Base-by-base conservation (phyloP, 306 rosid genomes). In the Dalbergia cultrata region DNA sequence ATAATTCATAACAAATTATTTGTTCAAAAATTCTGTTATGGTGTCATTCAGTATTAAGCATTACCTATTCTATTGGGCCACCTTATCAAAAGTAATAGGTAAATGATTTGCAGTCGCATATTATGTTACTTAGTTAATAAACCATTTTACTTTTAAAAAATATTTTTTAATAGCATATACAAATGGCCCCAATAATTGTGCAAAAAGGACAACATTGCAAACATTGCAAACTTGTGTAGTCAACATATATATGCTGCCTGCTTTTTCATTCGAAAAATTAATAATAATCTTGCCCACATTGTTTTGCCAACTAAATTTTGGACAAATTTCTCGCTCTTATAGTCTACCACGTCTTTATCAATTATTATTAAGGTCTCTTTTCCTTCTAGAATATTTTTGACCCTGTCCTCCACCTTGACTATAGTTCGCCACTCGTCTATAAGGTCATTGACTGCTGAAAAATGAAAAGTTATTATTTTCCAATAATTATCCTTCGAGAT, bases 321-420 rank as follows among this genome's bases (percentile, higher is more conserved):
- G 7, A 37, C 41, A 37, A 37, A 37, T 4, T 37, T 37, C 41
- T 37, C 41, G 7, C 13, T 11, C 31, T 26, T 0, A 26, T 0
- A 2, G 31, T 26, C 31, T 1, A 26, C 0, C 31, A 26, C 31
- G 31, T 26, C 31, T 26, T 26, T 26, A 26, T 26, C 31, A 26
- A 26, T 26, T 26, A 2, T 26, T 26, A 2, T 1, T 26, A 26
- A 14, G 7, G 13, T 50, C 56, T 45, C 26, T 8, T 21, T 70
- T 26, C 44, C 75, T 77, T 83, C 87, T 62, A 61, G 78, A 74
- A 18, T 52, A 68, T 49, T 60, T 79, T 79, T 84, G 81, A 83
- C 78, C 73, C 12, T 10, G 13, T 11, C 6, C 21, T 31, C 16
- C 35, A 14, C 5, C 50, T 5, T 53, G 70, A 67, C 22, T n/a